phyloP scores from a whole-genome alignment of 306 rosid genomes.

The Trifolium fragiferum region DNA sequence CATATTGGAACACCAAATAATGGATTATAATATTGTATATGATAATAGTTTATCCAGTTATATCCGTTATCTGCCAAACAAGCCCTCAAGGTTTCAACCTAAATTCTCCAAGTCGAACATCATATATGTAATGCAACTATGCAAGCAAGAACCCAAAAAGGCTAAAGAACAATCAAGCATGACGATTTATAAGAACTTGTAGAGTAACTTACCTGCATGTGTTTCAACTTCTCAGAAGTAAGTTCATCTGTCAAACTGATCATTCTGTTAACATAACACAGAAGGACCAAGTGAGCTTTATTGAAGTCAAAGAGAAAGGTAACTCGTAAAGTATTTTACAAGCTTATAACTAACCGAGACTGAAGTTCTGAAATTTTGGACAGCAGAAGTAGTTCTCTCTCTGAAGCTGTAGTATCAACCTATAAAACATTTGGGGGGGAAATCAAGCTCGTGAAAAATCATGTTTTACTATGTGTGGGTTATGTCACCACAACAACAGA shows the following conservation, averaged over 20 bases:
- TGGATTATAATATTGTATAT: not conserved
- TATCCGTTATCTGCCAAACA: not conserved
- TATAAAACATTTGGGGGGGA: conserved; percentile 39
- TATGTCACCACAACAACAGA: conserved; percentile 22
- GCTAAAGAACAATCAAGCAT: conserved; percentile 14
- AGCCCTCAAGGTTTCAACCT: conserved; percentile 13
- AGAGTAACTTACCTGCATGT: conserved; percentile 69
- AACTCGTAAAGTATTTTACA: conserved; percentile 25
- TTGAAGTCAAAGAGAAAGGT: conserved; percentile 32
- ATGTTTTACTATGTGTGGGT: not conserved
- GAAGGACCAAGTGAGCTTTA: conserved; percentile 23
- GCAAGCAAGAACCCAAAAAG: conserved; percentile 15
- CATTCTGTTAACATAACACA: conserved; percentile 64
- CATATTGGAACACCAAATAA: not conserved
- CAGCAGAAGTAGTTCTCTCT: conserved; percentile 74
- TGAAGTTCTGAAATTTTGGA: conserved; percentile 85
- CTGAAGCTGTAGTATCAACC: conserved; percentile 72
- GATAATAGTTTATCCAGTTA: not conserved
- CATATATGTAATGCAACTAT: not conserved
- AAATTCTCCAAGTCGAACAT: not conserved
- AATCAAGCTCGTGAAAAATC: conserved; percentile 17
- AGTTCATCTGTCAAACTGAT: conserved; percentile 75
- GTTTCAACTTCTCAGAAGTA: conserved; percentile 77
- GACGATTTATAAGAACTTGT: conserved; percentile 22
- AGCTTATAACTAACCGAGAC: conserved; percentile 60